phyloP scores from a whole-genome alignment of 768 basidiomycete genomes.

The Lepiota venenata region DNA sequence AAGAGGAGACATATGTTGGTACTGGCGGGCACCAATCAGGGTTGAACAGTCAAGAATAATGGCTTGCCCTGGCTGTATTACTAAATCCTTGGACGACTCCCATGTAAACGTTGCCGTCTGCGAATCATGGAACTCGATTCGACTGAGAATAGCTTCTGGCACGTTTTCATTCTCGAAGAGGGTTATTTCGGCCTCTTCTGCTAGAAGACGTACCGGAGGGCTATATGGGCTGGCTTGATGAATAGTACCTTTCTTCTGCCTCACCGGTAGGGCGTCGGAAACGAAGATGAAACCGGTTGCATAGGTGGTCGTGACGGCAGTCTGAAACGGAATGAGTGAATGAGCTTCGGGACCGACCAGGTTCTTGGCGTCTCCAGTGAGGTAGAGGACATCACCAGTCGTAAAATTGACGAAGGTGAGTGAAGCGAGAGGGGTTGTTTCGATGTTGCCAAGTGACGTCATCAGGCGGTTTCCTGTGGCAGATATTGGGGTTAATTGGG shows the following conservation, averaged over 20 bases:
- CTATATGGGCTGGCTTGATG: slow-evolving; percentile 46
- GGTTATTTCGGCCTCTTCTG: slow-evolving; percentile 37
- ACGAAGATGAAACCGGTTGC: slow-evolving; percentile 55
- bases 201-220: slow-evolving; percentile 50
- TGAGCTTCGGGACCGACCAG: slow-evolving; percentile 45
- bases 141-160: slow-evolving; percentile 31
- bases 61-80: slow-evolving; percentile 46
- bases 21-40: slow-evolving; percentile 42
- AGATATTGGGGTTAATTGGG: slow-evolving; percentile 19
- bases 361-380: slow-evolving; percentile 54
- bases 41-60: slow-evolving; percentile 51
- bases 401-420: slow-evolving; percentile 52
- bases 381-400: slow-evolving; percentile 55
- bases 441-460: slow-evolving; percentile 63
- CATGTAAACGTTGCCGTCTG: slow-evolving; percentile 57
- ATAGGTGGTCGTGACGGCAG: slow-evolving; percentile 43
- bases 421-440: slow-evolving; percentile 51
- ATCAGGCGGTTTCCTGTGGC: slow-evolving; percentile 64
- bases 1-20: slow-evolving; percentile 48
- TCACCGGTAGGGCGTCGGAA: slow-evolving; percentile 49
- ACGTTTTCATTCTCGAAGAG: slow-evolving; percentile 25
- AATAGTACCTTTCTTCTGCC: slow-evolving; percentile 24
- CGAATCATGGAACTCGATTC: slow-evolving; percentile 39
- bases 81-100: slow-evolving; percentile 28
- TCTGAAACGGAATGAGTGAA: slow-evolving; percentile 51